Conservation (phyloP, 192 early-diverging fungal genomes). For the Backusella tuberculispora region DNA sequence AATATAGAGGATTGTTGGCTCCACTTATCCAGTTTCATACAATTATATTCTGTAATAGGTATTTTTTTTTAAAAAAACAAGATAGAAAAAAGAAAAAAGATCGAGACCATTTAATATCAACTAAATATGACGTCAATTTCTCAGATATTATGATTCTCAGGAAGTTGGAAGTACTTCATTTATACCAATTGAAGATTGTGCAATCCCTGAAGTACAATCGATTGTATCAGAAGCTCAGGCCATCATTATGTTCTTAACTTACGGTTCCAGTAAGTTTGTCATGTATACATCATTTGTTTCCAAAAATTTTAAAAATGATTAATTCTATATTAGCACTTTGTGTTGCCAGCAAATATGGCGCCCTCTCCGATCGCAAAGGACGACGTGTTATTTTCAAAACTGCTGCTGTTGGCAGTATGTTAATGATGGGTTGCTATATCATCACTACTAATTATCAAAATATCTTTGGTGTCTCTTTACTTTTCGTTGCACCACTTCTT, state of each 20-base stretch:
- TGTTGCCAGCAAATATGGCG: constrained; percentile 36
- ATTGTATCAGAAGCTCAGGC: constrained; percentile 32
- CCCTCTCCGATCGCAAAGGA: constrained; percentile 40
- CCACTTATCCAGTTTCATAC: constrained; percentile 40
- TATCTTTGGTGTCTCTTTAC: constrained; percentile 29
- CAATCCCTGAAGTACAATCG: constrained; percentile 42
- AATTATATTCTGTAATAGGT: constrained; percentile 40
- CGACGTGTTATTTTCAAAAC: constrained; percentile 32
- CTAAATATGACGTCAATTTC: neutral
- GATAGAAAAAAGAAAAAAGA: neutral
- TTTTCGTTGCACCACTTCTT: constrained; percentile 36
- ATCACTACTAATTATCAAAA: constrained; percentile 21
- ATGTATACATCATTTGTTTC: constrained; percentile 1
- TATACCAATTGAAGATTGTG: constrained; percentile 37
- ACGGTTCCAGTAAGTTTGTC: constrained; percentile 20
- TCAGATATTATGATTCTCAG: constrained; percentile 37
- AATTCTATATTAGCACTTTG: constrained; percentile 20
- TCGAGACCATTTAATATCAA: neutral
- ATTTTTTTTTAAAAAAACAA: constrained; percentile 19
- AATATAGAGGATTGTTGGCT: constrained; percentile 16
- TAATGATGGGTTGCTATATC: constrained; percentile 25
- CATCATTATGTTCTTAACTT: constrained; percentile 29
- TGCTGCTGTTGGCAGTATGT: constrained; percentile 25
- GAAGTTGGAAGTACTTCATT: neutral
- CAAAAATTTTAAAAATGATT: neutral